phyloP scores from a whole-genome alignment of 768 basidiomycete species.

The Mycena galericulata region DNA sequence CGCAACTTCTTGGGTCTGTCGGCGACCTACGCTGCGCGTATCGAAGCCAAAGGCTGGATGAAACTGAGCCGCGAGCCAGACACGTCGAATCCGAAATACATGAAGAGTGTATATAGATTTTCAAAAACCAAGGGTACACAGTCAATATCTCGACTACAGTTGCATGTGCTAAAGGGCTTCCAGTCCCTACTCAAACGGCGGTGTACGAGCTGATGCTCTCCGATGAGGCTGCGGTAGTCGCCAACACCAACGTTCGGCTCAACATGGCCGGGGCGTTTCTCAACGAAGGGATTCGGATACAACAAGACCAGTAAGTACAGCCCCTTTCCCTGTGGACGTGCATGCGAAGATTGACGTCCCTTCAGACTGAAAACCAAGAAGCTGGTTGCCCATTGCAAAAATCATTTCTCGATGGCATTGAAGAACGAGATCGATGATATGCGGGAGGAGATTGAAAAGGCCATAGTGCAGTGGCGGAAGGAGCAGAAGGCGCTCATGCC shows the following conservation, averaged over 20 bases:
- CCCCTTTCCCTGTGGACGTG: background rate
- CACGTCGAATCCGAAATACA: background rate
- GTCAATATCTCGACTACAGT: background rate
- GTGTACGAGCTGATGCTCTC: slow-evolving; percentile 1
- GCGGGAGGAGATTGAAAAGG: background rate
- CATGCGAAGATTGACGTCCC: background rate
- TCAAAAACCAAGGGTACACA: background rate
- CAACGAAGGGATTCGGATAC: background rate
- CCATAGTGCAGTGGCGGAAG: background rate
- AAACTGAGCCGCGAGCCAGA: background rate
- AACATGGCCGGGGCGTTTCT: background rate
- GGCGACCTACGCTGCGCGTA: background rate
- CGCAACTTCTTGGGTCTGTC: background rate
- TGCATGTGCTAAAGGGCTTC: background rate
- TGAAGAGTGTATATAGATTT: slow-evolving; percentile 4
- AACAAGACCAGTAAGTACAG: slow-evolving; percentile 16
- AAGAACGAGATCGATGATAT: background rate
- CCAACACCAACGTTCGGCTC: background rate
- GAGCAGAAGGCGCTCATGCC: background rate
- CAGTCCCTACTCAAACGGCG: background rate
- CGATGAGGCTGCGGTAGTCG: background rate
- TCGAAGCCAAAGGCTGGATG: background rate
- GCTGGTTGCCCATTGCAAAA: background rate
- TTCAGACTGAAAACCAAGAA: background rate
- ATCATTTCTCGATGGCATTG: background rate